Percentiles rank a stretch among this genome's conserved stretches.
Evolutionary conservation across 768 basidiomycete species (phyloP).

Genomic region (Baorangia bicolor): DNA sequence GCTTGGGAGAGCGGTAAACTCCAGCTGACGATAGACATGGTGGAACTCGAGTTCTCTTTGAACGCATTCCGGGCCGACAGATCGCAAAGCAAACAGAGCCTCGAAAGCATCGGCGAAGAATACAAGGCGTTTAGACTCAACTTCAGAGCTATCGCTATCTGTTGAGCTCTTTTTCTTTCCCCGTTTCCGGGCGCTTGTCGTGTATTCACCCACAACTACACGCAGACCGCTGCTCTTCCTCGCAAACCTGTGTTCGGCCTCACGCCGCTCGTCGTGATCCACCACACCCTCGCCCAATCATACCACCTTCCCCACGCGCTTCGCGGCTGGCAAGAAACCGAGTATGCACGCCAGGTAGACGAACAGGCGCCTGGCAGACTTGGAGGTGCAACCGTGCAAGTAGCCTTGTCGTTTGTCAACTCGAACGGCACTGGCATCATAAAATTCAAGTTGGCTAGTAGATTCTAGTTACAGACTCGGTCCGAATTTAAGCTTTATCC

Average conservation of each 20-base stretch:
- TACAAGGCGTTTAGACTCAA: constrained; percentile 80
- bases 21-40: constrained; percentile 94
- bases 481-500: too few species aligned
- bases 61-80: constrained; percentile 71
- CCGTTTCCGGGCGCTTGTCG: neutral
- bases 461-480: too few species aligned
- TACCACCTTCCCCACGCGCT: constrained; percentile 83
- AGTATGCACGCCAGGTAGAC: constrained; percentile 95
- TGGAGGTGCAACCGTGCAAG: too few species aligned
- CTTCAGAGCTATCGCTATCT: too few species aligned
- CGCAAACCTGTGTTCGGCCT: constrained; percentile 71
- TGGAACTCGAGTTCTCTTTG: constrained; percentile 90
- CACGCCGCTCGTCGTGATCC: constrained; percentile 85
- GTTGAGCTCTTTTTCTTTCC: constrained; percentile 46
- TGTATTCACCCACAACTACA: neutral
- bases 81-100: constrained; percentile 55
- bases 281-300: constrained; percentile 89
- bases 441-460: too few species aligned
- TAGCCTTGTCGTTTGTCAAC: constrained; percentile 81
- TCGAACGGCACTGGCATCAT: too few species aligned
- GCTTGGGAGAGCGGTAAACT: constrained; percentile 89
- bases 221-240: constrained; percentile 85
- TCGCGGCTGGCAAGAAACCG: constrained; percentile 93
- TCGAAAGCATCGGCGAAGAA: constrained; percentile 82
- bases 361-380: constrained; percentile 84